Evolutionary conservation across 257 asterid species (phyloP), one percentile per base, ranked within the genome.

Genomic region (Solanum piurae): DNA sequence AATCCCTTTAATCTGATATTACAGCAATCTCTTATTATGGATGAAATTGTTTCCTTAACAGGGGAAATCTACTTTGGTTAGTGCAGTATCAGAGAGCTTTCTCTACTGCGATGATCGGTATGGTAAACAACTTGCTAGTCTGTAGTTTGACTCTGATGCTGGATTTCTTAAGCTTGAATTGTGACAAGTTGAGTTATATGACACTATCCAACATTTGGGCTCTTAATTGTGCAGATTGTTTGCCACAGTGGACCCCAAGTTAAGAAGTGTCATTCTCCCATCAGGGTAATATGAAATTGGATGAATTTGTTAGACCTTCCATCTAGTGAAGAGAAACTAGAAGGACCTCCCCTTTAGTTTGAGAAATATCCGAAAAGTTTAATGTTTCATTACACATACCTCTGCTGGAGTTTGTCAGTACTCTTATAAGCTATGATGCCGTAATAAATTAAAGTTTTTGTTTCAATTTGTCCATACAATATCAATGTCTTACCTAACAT

Each of bases 171-270:
- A 27, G 31, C 71, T 49, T 82, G 12, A 29, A 82, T 18, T 23
- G 20, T 49, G 42, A 12, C 86, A 49, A 49, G 69, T 37, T 82
- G 86, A 82, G 44, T 82, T 49, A 82, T 49, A 49, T 10, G 86
- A 82, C 86, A 49, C 31, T 29, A 82, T 49, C 89, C 80, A 88
- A 86, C 86, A 80, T 44, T 29, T 85, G 60, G 89, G 69, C 27
- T 87, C 71, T 89, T 83, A 85, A 73, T 79, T 49, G 86, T 92
- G 92, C 98, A 97, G 99, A 90, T 89, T 97, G 92, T 97, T 97
- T 93, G 99, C 99, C 21, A 97, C 98, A 0, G 99, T 97, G 77
- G 99, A 97, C 91, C 98, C 99, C 5, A 97, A 97, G 91, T 88
- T 97, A 64, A 94, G 99, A 87, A 91, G 99, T 84, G 94, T 96